Base-by-base conservation (phyloP, 495 filamentous ascomycete genomes). In the Thermochaetoides thermophila region DNA sequence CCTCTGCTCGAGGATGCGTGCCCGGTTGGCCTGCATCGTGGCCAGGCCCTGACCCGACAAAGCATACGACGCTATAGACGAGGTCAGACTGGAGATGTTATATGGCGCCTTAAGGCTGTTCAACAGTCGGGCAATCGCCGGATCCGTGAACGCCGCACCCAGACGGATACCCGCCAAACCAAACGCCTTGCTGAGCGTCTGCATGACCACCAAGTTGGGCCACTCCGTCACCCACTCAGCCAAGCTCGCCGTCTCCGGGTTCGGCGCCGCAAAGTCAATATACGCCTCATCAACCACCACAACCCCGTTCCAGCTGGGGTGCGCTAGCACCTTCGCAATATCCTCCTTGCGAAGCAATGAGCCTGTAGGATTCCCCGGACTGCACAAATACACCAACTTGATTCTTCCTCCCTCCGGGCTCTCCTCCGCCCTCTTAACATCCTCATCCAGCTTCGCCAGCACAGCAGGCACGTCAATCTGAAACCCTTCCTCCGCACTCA, bases 191-290 rank as follows among this genome's bases (percentile, higher is more conserved):
- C 80, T 86, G 9, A 95, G 62, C 1, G 89, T 96, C 61, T 97
- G 89, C 85, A 95, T 89, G 22, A 97, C 84, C 14, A 94, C 85
- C 8, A 97, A 65, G 50, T 96, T 97, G n/a, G 87, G 85, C 74
- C 76, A 91, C 46, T 91, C 84, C 11, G 63, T 66, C 7, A 89
- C 87, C 82, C 81, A 92, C 52, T 92, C 81, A n/a, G 89, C 89
- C 12, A 95, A 66, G 50, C 74, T 82, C 20, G 78, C 70, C n/a
- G n/a, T n/a, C n/a, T n/a, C n/a, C 15, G 21, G 21, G 21, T 74
- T 76, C 25, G 80, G 71, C 0, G 78, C 71, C 12, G 91, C 76
- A 44, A 96, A 97, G 54, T 97, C 89, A 40, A 97, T 74, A 57
- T 97, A 97, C 19, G 89, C 89, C 60, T 97, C 89, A 55, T 97